phyloP scores from a whole-genome alignment of 495 filamentous ascomycete species.

The Jackrogersella multiformis region DNA sequence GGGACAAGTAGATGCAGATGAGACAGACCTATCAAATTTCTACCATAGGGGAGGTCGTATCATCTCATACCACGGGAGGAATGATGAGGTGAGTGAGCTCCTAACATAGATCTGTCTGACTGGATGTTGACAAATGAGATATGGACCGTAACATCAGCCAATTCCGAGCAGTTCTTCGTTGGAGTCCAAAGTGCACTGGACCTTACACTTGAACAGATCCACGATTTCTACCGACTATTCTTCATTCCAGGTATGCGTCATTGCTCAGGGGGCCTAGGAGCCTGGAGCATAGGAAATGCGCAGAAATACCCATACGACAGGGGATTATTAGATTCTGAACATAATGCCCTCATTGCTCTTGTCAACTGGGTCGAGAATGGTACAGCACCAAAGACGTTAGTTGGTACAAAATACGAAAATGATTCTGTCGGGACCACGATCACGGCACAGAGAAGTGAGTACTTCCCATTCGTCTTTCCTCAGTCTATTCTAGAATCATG shows the following conservation, averaged over 20 bases:
- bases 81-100: not conserved
- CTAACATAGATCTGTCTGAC: not conserved
- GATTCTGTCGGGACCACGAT: not conserved
- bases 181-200: not conserved
- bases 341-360: not conserved
- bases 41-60: not conserved
- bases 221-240: not conserved
- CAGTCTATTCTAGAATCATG: not conserved
- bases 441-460: not conserved
- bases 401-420: conserved; percentile 5
- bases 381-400: not conserved
- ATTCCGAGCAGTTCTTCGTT: not conserved
- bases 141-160: not conserved
- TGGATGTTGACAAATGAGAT: not conserved
- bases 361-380: not conserved
- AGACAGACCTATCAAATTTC: not conserved
- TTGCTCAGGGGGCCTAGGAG: conserved; percentile 4
- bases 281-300: conserved; percentile 1
- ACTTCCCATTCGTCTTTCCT: not conserved
- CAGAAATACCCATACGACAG: not conserved
- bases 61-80: conserved; percentile 1
- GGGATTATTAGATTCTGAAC: not conserved
- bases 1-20: not conserved
- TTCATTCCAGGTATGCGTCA: not conserved
- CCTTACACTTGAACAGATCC: not conserved